Percentiles rank a stretch among this genome's conserved stretches.
These are phyloP conservation scores for Candida methanosorbosa DNA, from an alignment of 805 yeast species.

Conservation along the genomic window DNA sequence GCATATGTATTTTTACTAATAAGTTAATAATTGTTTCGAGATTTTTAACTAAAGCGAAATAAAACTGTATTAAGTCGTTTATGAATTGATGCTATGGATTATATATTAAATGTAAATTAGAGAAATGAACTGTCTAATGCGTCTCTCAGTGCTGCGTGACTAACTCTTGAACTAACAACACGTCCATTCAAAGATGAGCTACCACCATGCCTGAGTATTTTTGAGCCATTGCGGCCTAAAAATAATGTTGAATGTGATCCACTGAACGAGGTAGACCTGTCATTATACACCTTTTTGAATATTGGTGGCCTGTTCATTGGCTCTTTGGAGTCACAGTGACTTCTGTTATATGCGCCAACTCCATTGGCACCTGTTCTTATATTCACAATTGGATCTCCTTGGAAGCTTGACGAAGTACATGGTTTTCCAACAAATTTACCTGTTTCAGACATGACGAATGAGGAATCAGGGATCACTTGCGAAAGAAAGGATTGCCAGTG, in stretches of 20 bases:
- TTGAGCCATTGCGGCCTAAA: constrained; percentile 33
- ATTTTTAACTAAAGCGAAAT: no score
- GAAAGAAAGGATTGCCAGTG: constrained; percentile 14
- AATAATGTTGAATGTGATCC: constrained; percentile 34
- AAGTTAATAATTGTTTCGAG: no score
- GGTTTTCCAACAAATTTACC: constrained; percentile 21
- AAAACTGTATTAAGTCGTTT: no score
- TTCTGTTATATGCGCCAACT: not conserved
- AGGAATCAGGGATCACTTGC: constrained; percentile 21
- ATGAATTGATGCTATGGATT: no score
- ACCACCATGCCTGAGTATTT: constrained; percentile 34
- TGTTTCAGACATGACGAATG: constrained; percentile 22
- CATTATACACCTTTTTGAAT: constrained; percentile 1
- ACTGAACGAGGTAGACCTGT: constrained; percentile 8
- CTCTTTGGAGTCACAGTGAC: no score
- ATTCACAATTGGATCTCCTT: not conserved
- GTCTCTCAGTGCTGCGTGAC: constrained; percentile 38
- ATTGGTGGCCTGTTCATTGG: not conserved
- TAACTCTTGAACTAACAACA: constrained; percentile 30
- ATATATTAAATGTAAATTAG: no score
- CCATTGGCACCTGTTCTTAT: not conserved
- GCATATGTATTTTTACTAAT: no score
- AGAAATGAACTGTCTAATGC: constrained; percentile 27
- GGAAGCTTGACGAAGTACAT: constrained; percentile 1
- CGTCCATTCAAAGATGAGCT: constrained; percentile 28